Percentiles rank a stretch among this genome's conserved stretches.
Evolutionary conservation across 2,329 filamentous ascomycete genomes (phyloP).

Genomic region (Sporothrix mexicana): DNA sequence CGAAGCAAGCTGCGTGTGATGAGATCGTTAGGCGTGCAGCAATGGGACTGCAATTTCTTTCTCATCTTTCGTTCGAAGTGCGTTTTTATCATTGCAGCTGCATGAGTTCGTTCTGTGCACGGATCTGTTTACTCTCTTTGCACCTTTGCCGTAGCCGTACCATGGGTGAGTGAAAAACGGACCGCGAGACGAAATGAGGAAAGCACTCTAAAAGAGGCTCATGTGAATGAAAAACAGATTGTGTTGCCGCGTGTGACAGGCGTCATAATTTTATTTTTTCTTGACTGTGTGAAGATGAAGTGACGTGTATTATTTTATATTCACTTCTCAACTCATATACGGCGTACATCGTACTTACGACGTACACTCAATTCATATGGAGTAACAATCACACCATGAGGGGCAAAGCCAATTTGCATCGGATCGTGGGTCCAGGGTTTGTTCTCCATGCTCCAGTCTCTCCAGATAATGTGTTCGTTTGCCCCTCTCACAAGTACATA

Average conservation of each 20-base stretch:
- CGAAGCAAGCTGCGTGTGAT: neutral
- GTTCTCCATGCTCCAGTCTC: slow-evolving; percentile 14
- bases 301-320: neutral
- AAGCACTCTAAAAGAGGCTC: neutral
- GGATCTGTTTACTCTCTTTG: neutral
- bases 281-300: neutral
- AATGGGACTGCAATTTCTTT: neutral
- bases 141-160: neutral
- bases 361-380: neutral
- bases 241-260: neutral
- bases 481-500: neutral
- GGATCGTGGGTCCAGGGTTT: slow-evolving; percentile 21
- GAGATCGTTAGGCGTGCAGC: neutral
- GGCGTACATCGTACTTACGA: too few species aligned
- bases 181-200: slow-evolving; percentile 4
- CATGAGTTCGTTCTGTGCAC: neutral
- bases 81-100: neutral
- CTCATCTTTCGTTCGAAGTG: neutral
- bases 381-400: neutral
- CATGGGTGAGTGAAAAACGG: neutral
- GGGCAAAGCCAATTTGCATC: neutral
- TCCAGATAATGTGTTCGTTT: neutral
- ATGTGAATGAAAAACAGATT: neutral
- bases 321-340: neutral
- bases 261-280: neutral